Conservation (phyloP, 768 basidiomycete genomes). For the Panaeolus papilionaceus region DNA sequence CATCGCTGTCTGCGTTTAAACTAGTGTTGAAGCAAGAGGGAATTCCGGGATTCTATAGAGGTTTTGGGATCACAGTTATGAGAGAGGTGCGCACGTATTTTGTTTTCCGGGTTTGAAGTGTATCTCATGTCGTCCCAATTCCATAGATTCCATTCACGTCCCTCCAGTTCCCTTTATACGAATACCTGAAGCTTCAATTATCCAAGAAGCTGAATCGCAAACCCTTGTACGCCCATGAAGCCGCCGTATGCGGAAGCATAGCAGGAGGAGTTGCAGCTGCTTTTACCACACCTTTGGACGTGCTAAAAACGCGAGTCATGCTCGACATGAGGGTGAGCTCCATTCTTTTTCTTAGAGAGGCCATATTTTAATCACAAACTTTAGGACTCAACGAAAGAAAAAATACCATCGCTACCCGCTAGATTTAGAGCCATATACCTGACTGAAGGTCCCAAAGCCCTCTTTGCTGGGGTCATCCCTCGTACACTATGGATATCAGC, state of each 20-base stretch:
- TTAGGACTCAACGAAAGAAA: slow-evolving; percentile 57
- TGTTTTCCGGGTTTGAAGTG: slow-evolving; percentile 36
- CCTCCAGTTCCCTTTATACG: slow-evolving; percentile 91
- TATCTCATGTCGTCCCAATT: slow-evolving; percentile 26
- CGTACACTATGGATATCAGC: slow-evolving; percentile 96
- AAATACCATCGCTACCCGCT: slow-evolving; percentile 57
- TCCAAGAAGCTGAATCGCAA: slow-evolving; percentile 60
- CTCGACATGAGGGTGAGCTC: slow-evolving; percentile 78
- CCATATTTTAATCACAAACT: slow-evolving; percentile 2
- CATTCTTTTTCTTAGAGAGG: slow-evolving; percentile 9
- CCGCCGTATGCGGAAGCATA: slow-evolving; percentile 88
- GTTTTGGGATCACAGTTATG: slow-evolving; percentile 80
- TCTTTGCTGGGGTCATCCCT: slow-evolving; percentile 89
- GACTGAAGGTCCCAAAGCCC: slow-evolving; percentile 72
- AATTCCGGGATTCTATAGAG: slow-evolving; percentile 82
- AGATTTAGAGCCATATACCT: slow-evolving; percentile 72
- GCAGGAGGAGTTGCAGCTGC: slow-evolving; percentile 92
- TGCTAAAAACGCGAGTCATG: slow-evolving; percentile 97
- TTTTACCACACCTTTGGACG: slow-evolving; percentile 93
- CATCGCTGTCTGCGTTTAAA: slow-evolving; percentile 66
- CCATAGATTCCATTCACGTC: slow-evolving; percentile 63
- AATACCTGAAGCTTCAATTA: slow-evolving; percentile 76
- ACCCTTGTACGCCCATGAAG: slow-evolving; percentile 71
- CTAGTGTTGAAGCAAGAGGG: slow-evolving; percentile 68
- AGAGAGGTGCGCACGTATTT: slow-evolving; percentile 42